Conservation (phyloP, 2,329 filamentous ascomycete genomes). For the Arthrinium puccinioides region DNA sequence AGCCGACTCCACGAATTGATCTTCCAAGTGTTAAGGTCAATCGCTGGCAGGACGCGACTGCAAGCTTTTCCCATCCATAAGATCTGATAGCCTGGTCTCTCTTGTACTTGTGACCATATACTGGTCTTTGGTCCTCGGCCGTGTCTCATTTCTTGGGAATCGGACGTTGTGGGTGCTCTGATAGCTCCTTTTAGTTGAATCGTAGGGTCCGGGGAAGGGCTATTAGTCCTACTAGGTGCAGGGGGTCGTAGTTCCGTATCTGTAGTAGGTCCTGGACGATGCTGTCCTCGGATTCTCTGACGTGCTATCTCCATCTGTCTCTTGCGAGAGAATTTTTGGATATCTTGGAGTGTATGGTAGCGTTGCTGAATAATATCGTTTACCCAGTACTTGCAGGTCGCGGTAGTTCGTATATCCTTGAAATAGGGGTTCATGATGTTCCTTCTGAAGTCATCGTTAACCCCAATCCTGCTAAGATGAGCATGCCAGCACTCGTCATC, state of each 20-base stretch:
- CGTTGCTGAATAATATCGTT: not conserved
- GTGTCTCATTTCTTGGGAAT: too few relatives aligned
- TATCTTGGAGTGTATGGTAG: not conserved
- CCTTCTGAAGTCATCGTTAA: not conserved
- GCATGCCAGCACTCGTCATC: not conserved
- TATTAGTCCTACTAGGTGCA: too few relatives aligned
- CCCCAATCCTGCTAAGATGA: not conserved
- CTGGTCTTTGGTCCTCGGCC: not conserved
- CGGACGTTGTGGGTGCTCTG: too few relatives aligned
- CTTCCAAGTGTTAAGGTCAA: not conserved
- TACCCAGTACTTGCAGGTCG: not conserved
- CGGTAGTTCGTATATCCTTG: not conserved
- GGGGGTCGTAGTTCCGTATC: too few relatives aligned
- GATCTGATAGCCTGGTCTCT: not conserved
- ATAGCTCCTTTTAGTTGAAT: too few relatives aligned
- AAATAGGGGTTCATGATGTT: not conserved
- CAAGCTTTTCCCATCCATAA: not conserved
- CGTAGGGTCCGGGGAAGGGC: too few relatives aligned
- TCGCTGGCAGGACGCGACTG: not conserved
- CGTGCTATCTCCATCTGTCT: too few relatives aligned
- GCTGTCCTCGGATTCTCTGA: too few relatives aligned
- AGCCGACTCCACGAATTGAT: not conserved
- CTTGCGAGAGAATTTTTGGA: not conserved
- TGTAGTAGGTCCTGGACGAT: too few relatives aligned
- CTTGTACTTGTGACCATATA: not conserved